phyloP scores from a whole-genome alignment of 352 stramenopile genomes.

The Phytopythium montanum region DNA sequence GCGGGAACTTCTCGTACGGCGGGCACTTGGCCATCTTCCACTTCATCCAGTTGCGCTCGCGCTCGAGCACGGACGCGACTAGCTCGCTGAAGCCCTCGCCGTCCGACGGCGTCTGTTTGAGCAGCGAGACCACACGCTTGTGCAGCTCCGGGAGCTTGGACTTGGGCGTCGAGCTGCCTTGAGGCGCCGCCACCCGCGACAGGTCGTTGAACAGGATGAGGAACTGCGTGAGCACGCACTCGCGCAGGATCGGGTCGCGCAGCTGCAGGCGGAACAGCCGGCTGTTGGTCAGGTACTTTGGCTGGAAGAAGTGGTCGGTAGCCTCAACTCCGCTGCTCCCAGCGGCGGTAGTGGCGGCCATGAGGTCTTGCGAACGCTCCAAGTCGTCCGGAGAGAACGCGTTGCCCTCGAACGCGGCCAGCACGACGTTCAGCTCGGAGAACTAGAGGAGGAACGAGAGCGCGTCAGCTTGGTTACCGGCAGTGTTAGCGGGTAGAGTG shows the following conservation, averaged over 20 bases:
- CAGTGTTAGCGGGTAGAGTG: background rate
- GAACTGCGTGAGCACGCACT: slow-evolving; percentile 89
- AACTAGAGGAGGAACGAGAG: slow-evolving; percentile 29
- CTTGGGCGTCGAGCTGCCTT: slow-evolving; percentile 46
- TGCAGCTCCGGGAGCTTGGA: slow-evolving; percentile 53
- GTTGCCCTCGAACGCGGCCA: slow-evolving; percentile 83
- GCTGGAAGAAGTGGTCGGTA: slow-evolving; percentile 85
- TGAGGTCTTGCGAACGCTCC: slow-evolving; percentile 57
- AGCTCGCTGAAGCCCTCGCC: slow-evolving; percentile 88
- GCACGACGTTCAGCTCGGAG: slow-evolving; percentile 68
- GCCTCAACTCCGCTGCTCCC: slow-evolving; percentile 31
- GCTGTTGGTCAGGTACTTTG: slow-evolving; percentile 92
- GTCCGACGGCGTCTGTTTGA: slow-evolving; percentile 85
- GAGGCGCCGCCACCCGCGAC: slow-evolving; percentile 47
- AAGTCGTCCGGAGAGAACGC: slow-evolving; percentile 80
- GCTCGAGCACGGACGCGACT: slow-evolving; percentile 79
- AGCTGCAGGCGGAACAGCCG: slow-evolving; percentile 89
- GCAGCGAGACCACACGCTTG: slow-evolving; percentile 69
- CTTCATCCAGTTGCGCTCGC: slow-evolving; percentile 88
- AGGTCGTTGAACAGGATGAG: slow-evolving; percentile 81
- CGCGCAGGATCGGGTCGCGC: slow-evolving; percentile 84
- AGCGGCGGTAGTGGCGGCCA: slow-evolving; percentile 22
- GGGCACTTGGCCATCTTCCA: slow-evolving; percentile 91
- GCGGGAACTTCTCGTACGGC: slow-evolving; percentile 59
- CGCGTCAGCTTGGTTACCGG: background rate